Evolutionary conservation across 176 grass and related monocot genomes (phyloP).

Genomic region (Carex littledalei): DNA sequence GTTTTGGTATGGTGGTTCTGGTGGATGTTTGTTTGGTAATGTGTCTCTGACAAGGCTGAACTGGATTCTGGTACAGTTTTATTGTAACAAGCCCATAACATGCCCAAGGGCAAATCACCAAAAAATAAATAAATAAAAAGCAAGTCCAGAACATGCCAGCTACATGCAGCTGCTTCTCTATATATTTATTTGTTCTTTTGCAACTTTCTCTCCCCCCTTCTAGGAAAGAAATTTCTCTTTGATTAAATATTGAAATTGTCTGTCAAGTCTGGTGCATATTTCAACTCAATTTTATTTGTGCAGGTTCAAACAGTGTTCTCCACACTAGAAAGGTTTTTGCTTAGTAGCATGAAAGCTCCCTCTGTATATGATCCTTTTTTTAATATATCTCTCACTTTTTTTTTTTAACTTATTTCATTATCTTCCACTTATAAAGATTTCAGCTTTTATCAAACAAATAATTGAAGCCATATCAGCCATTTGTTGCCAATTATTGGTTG

Average conservation of each 20-base stretch:
- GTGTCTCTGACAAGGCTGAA: neutral
- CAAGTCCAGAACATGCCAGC: neutral
- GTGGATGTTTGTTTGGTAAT: neutral
- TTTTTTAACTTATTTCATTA: constrained; percentile 12
- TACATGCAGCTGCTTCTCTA: neutral
- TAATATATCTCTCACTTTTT: neutral
- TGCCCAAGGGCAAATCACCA: neutral
- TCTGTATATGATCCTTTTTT: constrained; percentile 4
- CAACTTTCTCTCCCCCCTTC: neutral
- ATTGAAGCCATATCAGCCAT: neutral
- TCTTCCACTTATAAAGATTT: neutral
- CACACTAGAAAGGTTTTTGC: constrained; percentile 47
- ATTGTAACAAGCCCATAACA: neutral
- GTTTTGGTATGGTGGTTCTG: neutral
- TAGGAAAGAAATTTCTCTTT: neutral
- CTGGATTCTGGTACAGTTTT: neutral
- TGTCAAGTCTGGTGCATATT: neutral
- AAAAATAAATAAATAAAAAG: neutral
- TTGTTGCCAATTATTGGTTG: neutral
- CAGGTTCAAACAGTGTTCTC: constrained; percentile 74
- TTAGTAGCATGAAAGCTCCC: constrained; percentile 6
- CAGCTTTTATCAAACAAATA: constrained; percentile 9
- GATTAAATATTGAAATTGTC: neutral
- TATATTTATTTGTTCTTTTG: neutral
- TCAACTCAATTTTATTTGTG: constrained; percentile 19